Evolutionary conservation across 2,329 filamentous ascomycete species (phyloP), one percentile per base, ranked within the genome.

Genomic region (Cryphonectria nitschkei): DNA sequence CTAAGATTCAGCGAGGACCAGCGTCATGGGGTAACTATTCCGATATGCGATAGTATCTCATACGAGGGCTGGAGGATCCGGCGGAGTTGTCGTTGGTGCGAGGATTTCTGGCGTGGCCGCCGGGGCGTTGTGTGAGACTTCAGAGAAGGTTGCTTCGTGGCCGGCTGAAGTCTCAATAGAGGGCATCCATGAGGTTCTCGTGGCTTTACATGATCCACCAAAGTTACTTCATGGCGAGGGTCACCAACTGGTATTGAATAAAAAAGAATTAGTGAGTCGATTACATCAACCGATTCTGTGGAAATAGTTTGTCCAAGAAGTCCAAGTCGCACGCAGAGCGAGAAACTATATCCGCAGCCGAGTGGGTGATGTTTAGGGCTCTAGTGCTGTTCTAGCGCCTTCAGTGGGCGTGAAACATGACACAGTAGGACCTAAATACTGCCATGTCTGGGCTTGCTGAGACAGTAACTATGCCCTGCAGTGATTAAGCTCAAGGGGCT

Each of bases 71-170:
- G 61, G 61, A 41, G 61, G 61, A 46, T 64, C n/a, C 61, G 39
- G n/a, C 61, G 61, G n/a, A 64, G n/a, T 8, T 64, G 61, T 64
- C 61, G 41, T n/a, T 64, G n/a, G 37, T 64, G 61, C 22, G 61
- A 43, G 37, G 61, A 32, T 1, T 64, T 16, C 11, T 29, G 37
- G 61, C 13, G 32, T n/a, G 39, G 61, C 26, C 39, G 61, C 1
- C 32, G 3, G 22, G 61, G 34, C 29, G 19, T n/a, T 2, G 7
- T 64, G 37, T 64, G 41, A 64, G 22, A 50, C 46, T 8, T 50
- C 43, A 50, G 43, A 50, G 19, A 8, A 50, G 46, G 46, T n/a
- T n/a, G 46, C 2, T 6, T 50, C 46, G 2, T 8, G 22, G 46
- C 11, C 7, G 22, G 8, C 19, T 50, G 46, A 50, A 50, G 22